These are phyloP conservation scores for Parastagonospora nodorum DNA, from an alignment of 2,329 filamentous ascomycete species.

Conservation along the genomic window DNA sequence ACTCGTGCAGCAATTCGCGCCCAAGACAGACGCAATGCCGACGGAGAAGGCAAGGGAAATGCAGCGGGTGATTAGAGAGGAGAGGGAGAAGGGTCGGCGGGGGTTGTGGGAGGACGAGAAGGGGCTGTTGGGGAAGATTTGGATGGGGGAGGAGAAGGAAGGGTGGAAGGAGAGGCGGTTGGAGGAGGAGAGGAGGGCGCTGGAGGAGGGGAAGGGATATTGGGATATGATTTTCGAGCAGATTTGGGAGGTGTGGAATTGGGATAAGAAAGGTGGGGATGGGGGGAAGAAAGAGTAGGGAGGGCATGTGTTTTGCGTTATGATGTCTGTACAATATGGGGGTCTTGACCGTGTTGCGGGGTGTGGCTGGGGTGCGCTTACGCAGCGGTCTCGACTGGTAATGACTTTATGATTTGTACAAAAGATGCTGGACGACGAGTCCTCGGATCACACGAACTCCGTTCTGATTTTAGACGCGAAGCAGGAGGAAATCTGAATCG, in stretches of 20 bases:
- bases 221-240: conserved; percentile 52
- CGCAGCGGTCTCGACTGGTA: not conserved
- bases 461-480: not conserved
- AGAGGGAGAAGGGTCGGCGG: conserved; percentile 41
- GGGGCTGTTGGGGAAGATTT: conserved; percentile 40
- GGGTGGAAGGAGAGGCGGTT: conserved; percentile 53
- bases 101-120: conserved; percentile 30
- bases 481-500: not conserved
- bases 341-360: no score
- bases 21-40: conserved; percentile 29
- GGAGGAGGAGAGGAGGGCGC: conserved; percentile 51
- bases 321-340: not conserved
- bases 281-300: conserved; percentile 29
- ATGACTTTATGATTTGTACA: not conserved
- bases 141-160: conserved; percentile 49
- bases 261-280: conserved; percentile 45
- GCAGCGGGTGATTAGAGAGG: conserved; percentile 46
- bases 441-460: no score
- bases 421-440: not conserved
- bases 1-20: conserved; percentile 40
- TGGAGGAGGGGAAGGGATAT: conserved; percentile 48
- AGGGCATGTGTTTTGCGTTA: no score
- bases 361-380: no score
- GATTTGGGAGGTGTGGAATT: conserved; percentile 55
- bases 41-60: conserved; percentile 45